Conservation (phyloP, 106 monocot species). For the Allium sativum region DNA sequence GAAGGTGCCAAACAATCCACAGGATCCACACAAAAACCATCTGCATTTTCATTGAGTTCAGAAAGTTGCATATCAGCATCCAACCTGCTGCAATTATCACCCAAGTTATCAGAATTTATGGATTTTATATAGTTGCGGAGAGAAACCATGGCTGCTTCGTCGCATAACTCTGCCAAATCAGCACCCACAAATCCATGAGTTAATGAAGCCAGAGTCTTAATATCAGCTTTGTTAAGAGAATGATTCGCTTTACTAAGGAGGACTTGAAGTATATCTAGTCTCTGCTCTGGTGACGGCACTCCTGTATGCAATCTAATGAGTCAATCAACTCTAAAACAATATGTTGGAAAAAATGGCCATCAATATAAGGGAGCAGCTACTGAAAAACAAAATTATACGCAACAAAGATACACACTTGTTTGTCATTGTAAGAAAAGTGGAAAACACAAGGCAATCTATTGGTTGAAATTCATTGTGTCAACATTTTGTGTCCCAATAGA, state of each 20-base stretch:
- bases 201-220: conserved; percentile 55
- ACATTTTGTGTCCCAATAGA: too few species aligned
- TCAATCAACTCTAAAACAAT: too few species aligned
- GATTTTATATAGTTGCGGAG: conserved; percentile 47
- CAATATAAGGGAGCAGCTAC: too few species aligned
- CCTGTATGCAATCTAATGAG: conserved; percentile 34
- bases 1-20: conserved; percentile 38
- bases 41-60: neutral
- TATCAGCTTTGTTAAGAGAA: conserved; percentile 39
- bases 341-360: too few species aligned
- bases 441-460: too few species aligned
- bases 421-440: too few species aligned
- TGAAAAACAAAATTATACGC: too few species aligned
- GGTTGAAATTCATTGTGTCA: too few species aligned
- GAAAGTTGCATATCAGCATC: neutral
- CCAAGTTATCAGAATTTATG: conserved; percentile 5
- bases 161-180: conserved; percentile 89
- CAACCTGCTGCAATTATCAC: too few species aligned
- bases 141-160: conserved; percentile 73
- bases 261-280: conserved; percentile 64
- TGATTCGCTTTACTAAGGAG: conserved; percentile 49
- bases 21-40: neutral
- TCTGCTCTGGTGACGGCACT: conserved; percentile 89
- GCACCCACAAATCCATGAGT: conserved; percentile 99
- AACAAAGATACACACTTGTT: too few species aligned